Conservation (phyloP, 768 basidiomycete species). For the Paxillus rubicundulus region DNA sequence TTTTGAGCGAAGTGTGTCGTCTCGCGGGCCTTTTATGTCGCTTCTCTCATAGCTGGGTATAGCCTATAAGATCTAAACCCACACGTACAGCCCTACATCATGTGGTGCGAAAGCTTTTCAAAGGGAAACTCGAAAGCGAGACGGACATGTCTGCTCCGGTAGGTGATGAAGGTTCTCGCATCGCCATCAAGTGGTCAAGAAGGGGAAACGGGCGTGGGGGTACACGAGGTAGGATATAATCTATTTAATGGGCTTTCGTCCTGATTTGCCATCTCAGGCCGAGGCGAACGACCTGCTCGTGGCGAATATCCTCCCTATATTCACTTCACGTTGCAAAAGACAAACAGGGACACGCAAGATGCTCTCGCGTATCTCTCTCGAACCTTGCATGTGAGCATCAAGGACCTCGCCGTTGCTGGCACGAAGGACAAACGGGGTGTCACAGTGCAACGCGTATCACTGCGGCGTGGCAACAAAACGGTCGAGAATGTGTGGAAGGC, state of each 20-base stretch:
- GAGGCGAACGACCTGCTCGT: slow-evolving; percentile 48
- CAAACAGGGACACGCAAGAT: slow-evolving; percentile 97
- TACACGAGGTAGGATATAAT: slow-evolving; percentile 28
- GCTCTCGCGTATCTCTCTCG: slow-evolving; percentile 80
- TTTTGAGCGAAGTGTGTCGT: slow-evolving; percentile 74
- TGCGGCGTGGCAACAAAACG: slow-evolving; percentile 72
- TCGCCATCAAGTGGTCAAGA: slow-evolving; percentile 77
- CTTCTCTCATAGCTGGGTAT: slow-evolving; percentile 14
- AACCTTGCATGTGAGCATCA: slow-evolving; percentile 68
- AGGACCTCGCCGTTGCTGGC: slow-evolving; percentile 87
- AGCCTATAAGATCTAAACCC: slow-evolving; percentile 84
- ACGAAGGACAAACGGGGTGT: slow-evolving; percentile 99
- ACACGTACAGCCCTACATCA: slow-evolving; percentile 82
- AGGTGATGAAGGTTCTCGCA: slow-evolving; percentile 67
- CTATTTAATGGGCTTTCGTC: neutral
- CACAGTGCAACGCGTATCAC: slow-evolving; percentile 86
- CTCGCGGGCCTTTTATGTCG: slow-evolving; percentile 9
- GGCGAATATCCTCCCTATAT: slow-evolving; percentile 83
- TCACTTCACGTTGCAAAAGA: slow-evolving; percentile 95
- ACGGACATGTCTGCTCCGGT: slow-evolving; percentile 53
- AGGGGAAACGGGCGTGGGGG: slow-evolving; percentile 47
- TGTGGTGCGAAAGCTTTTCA: slow-evolving; percentile 74
- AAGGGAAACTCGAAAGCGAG: slow-evolving; percentile 81
- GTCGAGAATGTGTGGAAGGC: slow-evolving; percentile 84
- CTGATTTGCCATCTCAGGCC: slow-evolving; percentile 13